Evolutionary conservation across 306 rosid genomes (phyloP).

Genomic region (Cucurbita ficifolia): DNA sequence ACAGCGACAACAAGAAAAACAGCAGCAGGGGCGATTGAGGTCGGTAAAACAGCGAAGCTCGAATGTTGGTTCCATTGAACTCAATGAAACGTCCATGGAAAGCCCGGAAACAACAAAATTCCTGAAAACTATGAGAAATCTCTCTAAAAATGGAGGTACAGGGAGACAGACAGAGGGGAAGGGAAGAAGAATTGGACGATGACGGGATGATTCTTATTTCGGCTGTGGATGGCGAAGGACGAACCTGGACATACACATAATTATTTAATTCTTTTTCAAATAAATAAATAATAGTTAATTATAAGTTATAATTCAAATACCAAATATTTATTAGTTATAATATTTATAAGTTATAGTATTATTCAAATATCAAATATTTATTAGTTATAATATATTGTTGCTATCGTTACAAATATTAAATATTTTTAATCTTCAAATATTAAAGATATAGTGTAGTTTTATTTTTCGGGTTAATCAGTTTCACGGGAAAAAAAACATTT

Average conservation of each 20-base stretch:
- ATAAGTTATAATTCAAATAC: no score
- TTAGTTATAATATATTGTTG: no score
- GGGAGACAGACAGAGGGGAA: neutral
- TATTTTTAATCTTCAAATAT: no score
- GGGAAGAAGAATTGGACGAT: neutral
- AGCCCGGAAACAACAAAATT: neutral
- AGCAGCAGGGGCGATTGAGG: neutral
- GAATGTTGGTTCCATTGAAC: neutral
- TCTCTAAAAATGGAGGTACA: neutral
- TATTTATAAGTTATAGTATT: no score
- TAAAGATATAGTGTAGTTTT: no score
- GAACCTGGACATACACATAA: conserved; percentile 23
- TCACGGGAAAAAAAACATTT: no score
- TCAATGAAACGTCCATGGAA: conserved; percentile 13
- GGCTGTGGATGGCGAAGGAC: conserved; percentile 10
- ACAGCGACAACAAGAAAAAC: conserved; percentile 1
- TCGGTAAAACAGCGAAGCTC: neutral
- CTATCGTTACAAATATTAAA: no score
- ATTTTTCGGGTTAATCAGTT: no score
- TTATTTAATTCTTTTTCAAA: neutral
- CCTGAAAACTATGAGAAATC: neutral
- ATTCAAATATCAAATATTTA: no score
- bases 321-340: no score
- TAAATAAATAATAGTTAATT: no score
- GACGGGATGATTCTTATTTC: neutral